These are phyloP conservation scores for Platanthera zijinensis DNA, from an alignment of 106 monocot genomes.

Conservation along the genomic window DNA sequence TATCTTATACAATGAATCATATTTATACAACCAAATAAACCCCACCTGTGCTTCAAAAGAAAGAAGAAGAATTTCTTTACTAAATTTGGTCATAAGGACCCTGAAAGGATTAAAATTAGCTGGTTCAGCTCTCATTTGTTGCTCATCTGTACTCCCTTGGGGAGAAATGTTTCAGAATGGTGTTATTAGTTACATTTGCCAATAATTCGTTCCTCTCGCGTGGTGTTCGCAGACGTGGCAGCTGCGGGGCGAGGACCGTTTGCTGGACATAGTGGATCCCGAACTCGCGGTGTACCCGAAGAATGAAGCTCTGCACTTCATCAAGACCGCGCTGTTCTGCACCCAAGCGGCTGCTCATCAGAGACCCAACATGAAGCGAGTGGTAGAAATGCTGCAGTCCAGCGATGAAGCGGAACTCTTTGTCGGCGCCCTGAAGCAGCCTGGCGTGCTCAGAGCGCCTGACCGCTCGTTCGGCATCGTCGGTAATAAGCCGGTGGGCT, in stretches of 20 bases:
- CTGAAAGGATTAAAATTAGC: too few species aligned
- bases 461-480: not conserved
- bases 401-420: conserved; percentile 1
- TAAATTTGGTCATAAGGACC: too few species aligned
- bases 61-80: too few species aligned
- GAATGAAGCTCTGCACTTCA: conserved; percentile 33
- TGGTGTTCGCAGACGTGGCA: conserved; percentile 33
- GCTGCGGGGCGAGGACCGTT: conserved; percentile 28
- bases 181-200: too few species aligned
- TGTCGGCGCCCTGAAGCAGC: conserved; percentile 19
- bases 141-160: too few species aligned
- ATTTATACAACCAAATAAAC: too few species aligned
- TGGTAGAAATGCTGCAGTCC: conserved; percentile 31
- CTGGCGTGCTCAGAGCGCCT: conserved; percentile 10
- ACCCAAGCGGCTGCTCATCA: conserved; percentile 34
- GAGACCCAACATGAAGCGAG: conserved; percentile 46
- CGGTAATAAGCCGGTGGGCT: not conserved
- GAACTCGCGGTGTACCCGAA: conserved; percentile 28
- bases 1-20: too few species aligned
- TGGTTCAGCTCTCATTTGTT: too few species aligned
- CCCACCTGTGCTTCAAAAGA: too few species aligned
- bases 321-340: conserved; percentile 47
- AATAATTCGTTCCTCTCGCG: too few species aligned
- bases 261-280: conserved; percentile 46
- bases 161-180: too few species aligned